Base-by-base conservation (phyloP, 2,329 filamentous ascomycete species). In the Pestalotiopsis sp. region DNA sequence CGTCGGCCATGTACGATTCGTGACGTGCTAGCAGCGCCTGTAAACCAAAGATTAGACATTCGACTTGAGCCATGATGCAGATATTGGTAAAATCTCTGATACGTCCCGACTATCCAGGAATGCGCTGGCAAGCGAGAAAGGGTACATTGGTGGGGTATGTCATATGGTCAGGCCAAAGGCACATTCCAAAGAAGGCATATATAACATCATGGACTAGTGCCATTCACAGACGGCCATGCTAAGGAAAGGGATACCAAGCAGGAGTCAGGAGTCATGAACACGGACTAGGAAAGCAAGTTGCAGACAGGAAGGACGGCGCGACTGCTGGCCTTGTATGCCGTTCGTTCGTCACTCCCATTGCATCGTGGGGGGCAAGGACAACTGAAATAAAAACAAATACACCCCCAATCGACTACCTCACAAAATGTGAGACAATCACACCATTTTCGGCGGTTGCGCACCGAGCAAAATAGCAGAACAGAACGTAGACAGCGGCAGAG, bases 1-100 rank as follows among this genome's bases (percentile, higher is more conserved):
- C 94, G 80, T 97, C 94, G 74, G 91, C 91, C 87, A 98, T 95
- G 81, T 97, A 98, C 69, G 93, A 90, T 84, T 98, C 95, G 87
- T 99, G 95, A 75, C 95, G 92, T 72, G 92, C 90, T 57, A 99
- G 89, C 68, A 99, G 87, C 70, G 94, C 94, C 96, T 98, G 90
- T 69, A 92, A 81, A 66, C 87, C 84, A 81, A 89, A 92, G 66
- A 90, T 97, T 82, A 97, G 92, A 83, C 86, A 87, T 73, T 85
- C 84, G 69, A 77, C 75, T 66, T 72, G 72, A 31, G 73, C 71
- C 75, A 75, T 76, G 17, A 60, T 66, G 23, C 14, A 45, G 36
- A 38, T 25, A 56, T 27, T 23, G 39, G 39, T 23, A 38, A 64
- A 52, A 31, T 27, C 31, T 62, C 39, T 57, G 41, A 56, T 25